A percentile compares a stretch with the other conserved stretches of the same genome.
phyloP scores from a whole-genome alignment of 2,329 filamentous ascomycete species.

The Elsinoe fawcettii region DNA sequence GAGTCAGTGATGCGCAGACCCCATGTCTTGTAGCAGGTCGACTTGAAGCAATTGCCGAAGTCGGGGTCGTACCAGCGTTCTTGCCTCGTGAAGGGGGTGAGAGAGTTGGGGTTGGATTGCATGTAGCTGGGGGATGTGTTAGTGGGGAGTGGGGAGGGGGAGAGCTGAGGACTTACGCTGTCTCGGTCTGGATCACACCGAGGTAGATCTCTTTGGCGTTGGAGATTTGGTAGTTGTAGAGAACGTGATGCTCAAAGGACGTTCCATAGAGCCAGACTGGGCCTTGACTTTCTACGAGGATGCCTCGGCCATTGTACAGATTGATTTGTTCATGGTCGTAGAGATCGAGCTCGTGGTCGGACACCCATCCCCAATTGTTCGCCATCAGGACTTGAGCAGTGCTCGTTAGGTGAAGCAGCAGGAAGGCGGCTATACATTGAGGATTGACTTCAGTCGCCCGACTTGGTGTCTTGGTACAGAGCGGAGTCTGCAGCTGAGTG shows the following conservation, averaged over 20 bases:
- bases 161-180: slow-evolving; percentile 51
- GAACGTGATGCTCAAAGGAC: slow-evolving; percentile 50
- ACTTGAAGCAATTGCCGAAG: slow-evolving; percentile 52
- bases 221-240: slow-evolving; percentile 76
- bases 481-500: slow-evolving; percentile 61
- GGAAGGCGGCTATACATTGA: slow-evolving; percentile 65
- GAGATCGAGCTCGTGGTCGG: slow-evolving; percentile 83
- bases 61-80: slow-evolving; percentile 57
- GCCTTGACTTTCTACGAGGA: slow-evolving; percentile 57
- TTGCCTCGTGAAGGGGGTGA: slow-evolving; percentile 55
- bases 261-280: slow-evolving; percentile 57
- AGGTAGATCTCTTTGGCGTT: slow-evolving; percentile 74
- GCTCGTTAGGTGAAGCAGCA: slow-evolving; percentile 42
- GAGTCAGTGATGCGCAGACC: slow-evolving; percentile 65
- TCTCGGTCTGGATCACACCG: slow-evolving; percentile 80
- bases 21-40: slow-evolving; percentile 63
- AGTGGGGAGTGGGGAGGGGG: slow-evolving; percentile 5
- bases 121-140: slow-evolving; percentile 43
- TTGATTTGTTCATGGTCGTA: slow-evolving; percentile 64
- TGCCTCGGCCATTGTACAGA: slow-evolving; percentile 78
- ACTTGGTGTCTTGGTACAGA: slow-evolving; percentile 67
- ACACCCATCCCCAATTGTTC: slow-evolving; percentile 87
- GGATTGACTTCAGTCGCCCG: slow-evolving; percentile 44
- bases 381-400: slow-evolving; percentile 65
- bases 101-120: slow-evolving; percentile 72